Evolutionary conservation across 2,329 filamentous ascomycete genomes (phyloP).

Genomic region (Ambrosiella cleistominuta): DNA sequence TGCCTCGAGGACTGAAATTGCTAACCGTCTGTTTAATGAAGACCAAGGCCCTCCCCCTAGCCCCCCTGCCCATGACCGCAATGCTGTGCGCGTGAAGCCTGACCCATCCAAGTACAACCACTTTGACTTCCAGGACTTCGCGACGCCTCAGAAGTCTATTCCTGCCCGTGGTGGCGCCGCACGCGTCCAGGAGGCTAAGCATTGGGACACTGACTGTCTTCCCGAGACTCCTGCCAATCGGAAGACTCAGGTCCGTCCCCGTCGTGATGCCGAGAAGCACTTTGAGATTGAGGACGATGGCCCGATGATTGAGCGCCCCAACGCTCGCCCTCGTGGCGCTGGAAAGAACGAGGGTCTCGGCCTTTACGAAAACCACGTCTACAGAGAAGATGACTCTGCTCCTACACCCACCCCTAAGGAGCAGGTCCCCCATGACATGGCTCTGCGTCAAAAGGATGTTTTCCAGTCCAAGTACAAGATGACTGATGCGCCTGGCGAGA

Average conservation of each 20-base stretch:
- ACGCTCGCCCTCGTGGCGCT: slow-evolving; percentile 44
- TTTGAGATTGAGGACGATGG: slow-evolving; percentile 66
- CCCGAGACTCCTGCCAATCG: slow-evolving; percentile 36
- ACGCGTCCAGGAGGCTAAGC: slow-evolving; percentile 52
- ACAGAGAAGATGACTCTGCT: slow-evolving; percentile 36
- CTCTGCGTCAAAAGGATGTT: slow-evolving; percentile 36
- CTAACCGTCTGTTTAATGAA: slow-evolving; percentile 38
- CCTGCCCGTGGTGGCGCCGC: slow-evolving; percentile 33
- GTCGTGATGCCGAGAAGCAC: slow-evolving; percentile 64
- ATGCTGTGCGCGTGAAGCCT: slow-evolving; percentile 4
- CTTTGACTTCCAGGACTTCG: slow-evolving; percentile 58
- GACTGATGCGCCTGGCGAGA: slow-evolving; percentile 45
- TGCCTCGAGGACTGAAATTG: slow-evolving; percentile 35
- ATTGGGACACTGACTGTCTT: slow-evolving; percentile 52
- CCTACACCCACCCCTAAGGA: slow-evolving; percentile 21
- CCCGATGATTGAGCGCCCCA: slow-evolving; percentile 25
- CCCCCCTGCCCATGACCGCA: slow-evolving; percentile 25
- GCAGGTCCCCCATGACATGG: slow-evolving; percentile 16
- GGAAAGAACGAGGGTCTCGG: slow-evolving; percentile 39
- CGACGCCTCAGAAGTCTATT: slow-evolving; percentile 58
- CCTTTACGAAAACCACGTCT: slow-evolving; percentile 52
- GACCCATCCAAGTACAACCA: slow-evolving; percentile 12
- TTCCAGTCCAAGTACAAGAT: slow-evolving; percentile 66
- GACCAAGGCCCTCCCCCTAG: slow-evolving; percentile 45
- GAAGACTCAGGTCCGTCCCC: slow-evolving; percentile 44